Evolutionary conservation across 116 monocot species (phyloP).

Genomic region (Trichopus zeylanicus): DNA sequence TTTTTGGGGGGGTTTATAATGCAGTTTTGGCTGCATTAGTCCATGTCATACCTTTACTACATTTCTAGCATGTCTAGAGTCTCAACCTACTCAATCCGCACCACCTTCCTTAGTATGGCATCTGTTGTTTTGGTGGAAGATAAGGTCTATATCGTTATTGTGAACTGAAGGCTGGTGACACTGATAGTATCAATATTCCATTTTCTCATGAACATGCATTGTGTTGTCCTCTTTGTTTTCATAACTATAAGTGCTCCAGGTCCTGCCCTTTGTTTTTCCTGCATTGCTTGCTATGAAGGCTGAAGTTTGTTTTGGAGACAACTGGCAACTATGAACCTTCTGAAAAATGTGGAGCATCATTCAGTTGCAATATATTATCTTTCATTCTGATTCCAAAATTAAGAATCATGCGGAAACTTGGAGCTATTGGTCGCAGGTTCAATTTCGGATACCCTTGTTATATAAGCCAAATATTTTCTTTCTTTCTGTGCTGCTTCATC

Average conservation of each 20-base stretch:
- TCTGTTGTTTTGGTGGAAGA: no score
- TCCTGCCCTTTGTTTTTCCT: neutral
- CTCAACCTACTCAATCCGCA: neutral
- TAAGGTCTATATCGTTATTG: no score
- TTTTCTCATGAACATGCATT: no score
- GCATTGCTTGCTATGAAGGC: slow-evolving; percentile 2
- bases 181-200: no score
- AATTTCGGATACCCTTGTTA: neutral
- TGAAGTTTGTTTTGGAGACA: neutral
- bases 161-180: no score
- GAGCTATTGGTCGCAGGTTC: slow-evolving; percentile 24
- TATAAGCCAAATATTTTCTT: neutral
- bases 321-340: slow-evolving; percentile 10
- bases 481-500: no score
- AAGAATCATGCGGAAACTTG: slow-evolving; percentile 27
- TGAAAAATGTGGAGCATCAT: slow-evolving; percentile 16
- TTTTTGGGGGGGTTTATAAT: neutral
- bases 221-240: neutral
- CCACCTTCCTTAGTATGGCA: neutral
- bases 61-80: neutral
- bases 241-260: neutral
- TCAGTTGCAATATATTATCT: slow-evolving; percentile 10
- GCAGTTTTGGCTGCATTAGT: neutral
- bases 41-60: neutral
- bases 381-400: slow-evolving; percentile 7